phyloP scores from a whole-genome alignment of 352 stramenopile species.

The Pythium coloratum region DNA sequence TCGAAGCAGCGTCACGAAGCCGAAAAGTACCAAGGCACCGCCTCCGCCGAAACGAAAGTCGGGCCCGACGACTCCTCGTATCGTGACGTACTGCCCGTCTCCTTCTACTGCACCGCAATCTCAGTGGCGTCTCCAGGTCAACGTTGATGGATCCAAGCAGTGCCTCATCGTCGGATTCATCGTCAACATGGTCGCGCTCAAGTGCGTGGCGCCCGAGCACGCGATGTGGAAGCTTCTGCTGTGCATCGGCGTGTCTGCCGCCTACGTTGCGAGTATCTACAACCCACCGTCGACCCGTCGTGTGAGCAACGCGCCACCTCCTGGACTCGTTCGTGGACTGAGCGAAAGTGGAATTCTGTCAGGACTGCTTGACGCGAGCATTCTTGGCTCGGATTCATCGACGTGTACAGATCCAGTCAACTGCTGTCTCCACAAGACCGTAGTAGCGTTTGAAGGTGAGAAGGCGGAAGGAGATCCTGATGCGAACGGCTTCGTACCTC shows the following conservation, averaged over 20 bases:
- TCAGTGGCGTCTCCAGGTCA: constrained; percentile 53
- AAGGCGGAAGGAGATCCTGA: constrained; percentile 1
- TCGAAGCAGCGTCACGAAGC: not conserved
- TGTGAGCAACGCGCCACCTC: not conserved
- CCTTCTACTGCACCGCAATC: constrained; percentile 8
- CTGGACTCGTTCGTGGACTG: not conserved
- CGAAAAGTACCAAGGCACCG: constrained; percentile 15
- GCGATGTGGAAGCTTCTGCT: constrained; percentile 66
- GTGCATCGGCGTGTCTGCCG: constrained; percentile 46
- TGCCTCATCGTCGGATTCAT: constrained; percentile 78
- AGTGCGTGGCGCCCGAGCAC: constrained; percentile 62
- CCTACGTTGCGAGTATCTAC: constrained; percentile 59
- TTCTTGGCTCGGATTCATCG: constrained; percentile 31
- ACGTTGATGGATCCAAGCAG: constrained; percentile 64
- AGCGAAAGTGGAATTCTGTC: constrained; percentile 18
- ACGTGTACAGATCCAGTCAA: constrained; percentile 41
- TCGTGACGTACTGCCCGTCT: constrained; percentile 20
- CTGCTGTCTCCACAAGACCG: constrained; percentile 56
- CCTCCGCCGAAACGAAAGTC: constrained; percentile 6
- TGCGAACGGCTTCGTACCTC: not conserved
- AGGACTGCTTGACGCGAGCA: constrained; percentile 14
- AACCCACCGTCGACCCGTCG: constrained; percentile 31
- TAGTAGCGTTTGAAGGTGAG: not conserved
- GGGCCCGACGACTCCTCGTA: constrained; percentile 14
- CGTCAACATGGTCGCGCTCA: constrained; percentile 73